Evolutionary conservation across 192 early-diverging fungal species (phyloP).

Genomic region (Rhizoclosmatium globosum): DNA sequence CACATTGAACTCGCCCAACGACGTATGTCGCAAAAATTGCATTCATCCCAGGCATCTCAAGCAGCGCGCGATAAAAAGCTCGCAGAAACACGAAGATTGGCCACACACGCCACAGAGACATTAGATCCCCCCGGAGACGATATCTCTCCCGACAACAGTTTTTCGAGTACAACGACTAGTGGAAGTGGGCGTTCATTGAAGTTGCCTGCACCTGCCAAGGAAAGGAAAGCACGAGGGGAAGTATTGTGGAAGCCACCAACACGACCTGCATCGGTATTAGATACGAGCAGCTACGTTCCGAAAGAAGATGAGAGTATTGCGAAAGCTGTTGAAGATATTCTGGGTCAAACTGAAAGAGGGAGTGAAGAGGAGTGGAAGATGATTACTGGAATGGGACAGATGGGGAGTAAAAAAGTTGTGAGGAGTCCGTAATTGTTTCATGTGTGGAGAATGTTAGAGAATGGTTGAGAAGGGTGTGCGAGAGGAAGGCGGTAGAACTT

Average conservation of each 20-base stretch:
- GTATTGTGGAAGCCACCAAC: slow-evolving; percentile 26
- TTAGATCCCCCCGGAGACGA: background rate
- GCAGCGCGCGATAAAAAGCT: slow-evolving; percentile 15
- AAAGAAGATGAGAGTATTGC: slow-evolving; percentile 19
- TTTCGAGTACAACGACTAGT: background rate
- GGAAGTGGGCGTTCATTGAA: background rate
- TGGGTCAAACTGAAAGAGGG: background rate
- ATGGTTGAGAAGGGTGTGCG: background rate
- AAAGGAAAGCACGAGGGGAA: slow-evolving; percentile 33
- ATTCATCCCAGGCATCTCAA: background rate
- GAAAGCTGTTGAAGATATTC: slow-evolving; percentile 15
- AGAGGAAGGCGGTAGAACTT: too few species aligned
- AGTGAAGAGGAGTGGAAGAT: slow-evolving; percentile 32
- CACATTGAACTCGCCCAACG: slow-evolving; percentile 13
- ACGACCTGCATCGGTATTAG: background rate
- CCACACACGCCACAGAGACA: background rate
- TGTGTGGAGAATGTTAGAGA: background rate
- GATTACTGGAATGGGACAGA: slow-evolving; percentile 6
- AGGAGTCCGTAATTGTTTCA: background rate
- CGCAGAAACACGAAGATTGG: background rate
- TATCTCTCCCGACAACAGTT: background rate
- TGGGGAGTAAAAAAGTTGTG: background rate
- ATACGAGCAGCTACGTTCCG: background rate
- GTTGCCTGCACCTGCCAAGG: slow-evolving; percentile 8
- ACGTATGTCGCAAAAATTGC: slow-evolving; percentile 4